Evolutionary conservation across 169 alveolate species (phyloP), one percentile per base, ranked within the genome.

Genomic region (Plasmodium cynomolgi): DNA sequence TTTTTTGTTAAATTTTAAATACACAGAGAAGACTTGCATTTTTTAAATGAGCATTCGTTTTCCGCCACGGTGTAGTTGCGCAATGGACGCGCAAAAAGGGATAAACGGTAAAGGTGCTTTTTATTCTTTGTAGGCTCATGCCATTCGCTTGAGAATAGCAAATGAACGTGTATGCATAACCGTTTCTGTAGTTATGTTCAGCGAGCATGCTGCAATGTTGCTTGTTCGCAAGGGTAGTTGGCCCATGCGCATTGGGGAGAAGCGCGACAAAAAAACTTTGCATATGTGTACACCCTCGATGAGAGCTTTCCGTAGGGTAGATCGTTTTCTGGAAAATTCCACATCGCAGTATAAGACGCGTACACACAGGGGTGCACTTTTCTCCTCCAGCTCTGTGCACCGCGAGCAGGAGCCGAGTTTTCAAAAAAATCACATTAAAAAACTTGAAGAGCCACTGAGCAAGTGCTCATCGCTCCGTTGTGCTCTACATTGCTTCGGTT

Each of bases 1-100:
- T 84, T 84, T 84, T 84, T 58, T 84, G 92, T 84, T 84, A 84
- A 54, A 29, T 84, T 71, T 84, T 68, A 84, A 84, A 84, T 84
- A 84, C 74, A 84, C 92, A 84, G 92, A 84, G n/a, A 23, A 84
- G 31, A 84, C 26, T 11, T 68, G 68, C 83, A 68, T 68, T 39
- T 84, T 84, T 15, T 20, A 68, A 39, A 71, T 84, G 31, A 81
- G 23, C 33, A 50, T 26, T 54, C 54, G 20, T 68, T 68, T 54
- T 54, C 77, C 34, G 8, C 77, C 62, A 50, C 23, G 56, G n/a
- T n/a, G 23, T 17, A 50, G 34, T n/a, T 54, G 54, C 47, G 77
- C 54, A 81, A 23, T 26, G 20, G 31, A 23, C 37, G 77, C 77
- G 37, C 37, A 23, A 4, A 68, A 17, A 50, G 23, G 62, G 62